Evolutionary conservation across 176 grass and related monocot genomes (phyloP).

Genomic region (Eremochloa ophiuroides): DNA sequence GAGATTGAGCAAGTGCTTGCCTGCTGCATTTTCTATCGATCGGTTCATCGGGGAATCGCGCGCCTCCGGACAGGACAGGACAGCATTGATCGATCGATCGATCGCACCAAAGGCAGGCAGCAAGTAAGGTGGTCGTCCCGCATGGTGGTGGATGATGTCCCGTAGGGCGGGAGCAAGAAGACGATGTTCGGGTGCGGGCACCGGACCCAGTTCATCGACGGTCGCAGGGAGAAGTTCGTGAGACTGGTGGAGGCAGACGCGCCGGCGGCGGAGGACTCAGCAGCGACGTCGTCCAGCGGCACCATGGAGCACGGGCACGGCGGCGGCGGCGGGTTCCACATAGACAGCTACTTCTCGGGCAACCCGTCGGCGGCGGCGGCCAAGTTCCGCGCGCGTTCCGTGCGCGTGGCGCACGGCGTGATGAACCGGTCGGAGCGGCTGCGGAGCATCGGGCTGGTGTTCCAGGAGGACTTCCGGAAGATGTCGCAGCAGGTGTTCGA

Average conservation of each 20-base stretch:
- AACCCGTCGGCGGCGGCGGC: background rate
- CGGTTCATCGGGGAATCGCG: too few species aligned
- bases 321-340: constrained; percentile 19
- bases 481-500: constrained; percentile 69
- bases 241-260: constrained; percentile 53
- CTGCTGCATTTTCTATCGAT: background rate
- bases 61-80: too few species aligned
- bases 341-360: constrained; percentile 55
- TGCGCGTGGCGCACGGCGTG: constrained; percentile 36
- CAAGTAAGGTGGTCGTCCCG: background rate
- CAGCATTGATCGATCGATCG: too few species aligned
- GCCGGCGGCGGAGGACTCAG: too few species aligned
- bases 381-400: constrained; percentile 43
- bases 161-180: background rate
- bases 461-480: constrained; percentile 64
- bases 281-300: background rate
- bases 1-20: background rate
- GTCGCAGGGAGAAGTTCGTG: constrained; percentile 57
- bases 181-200: constrained; percentile 65
- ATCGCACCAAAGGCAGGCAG: background rate
- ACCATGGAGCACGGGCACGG: background rate
- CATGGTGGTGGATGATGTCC: background rate
- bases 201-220: constrained; percentile 49
- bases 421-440: constrained; percentile 63
- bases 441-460: constrained; percentile 55